These are phyloP conservation scores for Dentipellis sp. DNA, from an alignment of 768 basidiomycete genomes.

Conservation along the genomic window DNA sequence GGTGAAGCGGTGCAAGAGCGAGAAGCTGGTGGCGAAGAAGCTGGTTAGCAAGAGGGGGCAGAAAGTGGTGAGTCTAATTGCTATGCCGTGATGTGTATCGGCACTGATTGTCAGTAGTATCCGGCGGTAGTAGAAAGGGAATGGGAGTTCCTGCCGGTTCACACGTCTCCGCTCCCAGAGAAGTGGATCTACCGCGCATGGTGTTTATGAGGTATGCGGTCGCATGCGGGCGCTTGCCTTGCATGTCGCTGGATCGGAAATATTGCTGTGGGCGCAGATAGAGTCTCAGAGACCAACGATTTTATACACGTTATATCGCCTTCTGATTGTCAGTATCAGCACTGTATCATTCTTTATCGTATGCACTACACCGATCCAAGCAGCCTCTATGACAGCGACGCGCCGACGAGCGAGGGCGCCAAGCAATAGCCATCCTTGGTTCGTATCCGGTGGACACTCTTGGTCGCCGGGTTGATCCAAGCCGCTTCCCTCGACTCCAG, in stretches of 20 bases:
- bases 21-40: background rate
- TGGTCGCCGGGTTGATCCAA: constrained; percentile 82
- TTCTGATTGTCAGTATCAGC: background rate
- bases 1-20: background rate
- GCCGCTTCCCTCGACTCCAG: constrained; percentile 82
- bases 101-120: background rate
- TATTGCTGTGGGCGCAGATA: no score
- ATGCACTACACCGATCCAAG: background rate
- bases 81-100: background rate
- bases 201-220: background rate
- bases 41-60: background rate
- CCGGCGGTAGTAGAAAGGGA: background rate
- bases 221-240: background rate
- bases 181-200: background rate
- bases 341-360: background rate
- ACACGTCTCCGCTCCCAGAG: background rate
- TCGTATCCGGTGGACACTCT: constrained; percentile 73
- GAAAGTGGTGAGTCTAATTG: background rate
- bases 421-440: constrained; percentile 79
- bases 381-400: constrained; percentile 58
- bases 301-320: background rate
- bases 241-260: no score
- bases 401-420: constrained; percentile 77
- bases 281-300: background rate
- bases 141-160: background rate